phyloP scores from a whole-genome alignment of 2,329 filamentous ascomycete species.

The Mariannaea sp. region DNA sequence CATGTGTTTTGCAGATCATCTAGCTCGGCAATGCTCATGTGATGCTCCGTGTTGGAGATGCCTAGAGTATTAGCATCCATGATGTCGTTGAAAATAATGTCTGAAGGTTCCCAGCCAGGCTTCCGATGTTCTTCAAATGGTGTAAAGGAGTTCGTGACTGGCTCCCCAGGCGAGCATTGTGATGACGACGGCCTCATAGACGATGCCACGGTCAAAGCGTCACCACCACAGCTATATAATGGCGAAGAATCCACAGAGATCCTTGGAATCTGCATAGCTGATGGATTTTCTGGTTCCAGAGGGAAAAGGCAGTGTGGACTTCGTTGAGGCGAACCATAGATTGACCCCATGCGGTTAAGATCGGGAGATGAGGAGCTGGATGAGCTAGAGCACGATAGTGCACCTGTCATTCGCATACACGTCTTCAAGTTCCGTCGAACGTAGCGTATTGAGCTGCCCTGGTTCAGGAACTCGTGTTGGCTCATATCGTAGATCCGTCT shows the following conservation, averaged over 20 bases:
- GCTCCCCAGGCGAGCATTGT: conserved; percentile 28
- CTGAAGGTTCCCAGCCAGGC: conserved; percentile 33
- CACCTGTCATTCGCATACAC: conserved; percentile 31
- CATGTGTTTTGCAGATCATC: conserved; percentile 36
- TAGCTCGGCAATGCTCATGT: conserved; percentile 32
- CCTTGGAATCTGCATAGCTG: conserved; percentile 15
- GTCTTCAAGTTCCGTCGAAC: conserved; percentile 40
- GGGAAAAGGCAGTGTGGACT: conserved; percentile 9
- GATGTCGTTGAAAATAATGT: conserved; percentile 31
- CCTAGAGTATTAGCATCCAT: conserved; percentile 29
- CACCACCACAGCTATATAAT: conserved; percentile 24
- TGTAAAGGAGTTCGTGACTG: conserved; percentile 30
- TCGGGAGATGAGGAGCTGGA: conserved; percentile 27
- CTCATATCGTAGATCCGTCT: conserved; percentile 35
- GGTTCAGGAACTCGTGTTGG: conserved; percentile 38
- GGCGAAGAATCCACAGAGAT: conserved; percentile 17
- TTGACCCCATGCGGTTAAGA: conserved; percentile 23
- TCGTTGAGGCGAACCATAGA: conserved; percentile 32
- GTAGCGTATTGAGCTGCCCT: conserved; percentile 29
- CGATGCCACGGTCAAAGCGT: conserved; percentile 28
- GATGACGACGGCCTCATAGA: conserved; percentile 34
- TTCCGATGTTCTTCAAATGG: conserved; percentile 33
- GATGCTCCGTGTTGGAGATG: conserved; percentile 20
- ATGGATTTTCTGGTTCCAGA: conserved; percentile 11
- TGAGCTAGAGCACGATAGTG: conserved; percentile 23